These are phyloP conservation scores for Rhododendron vialii DNA, from an alignment of 148 eudicot genomes.

Conservation along the genomic window DNA sequence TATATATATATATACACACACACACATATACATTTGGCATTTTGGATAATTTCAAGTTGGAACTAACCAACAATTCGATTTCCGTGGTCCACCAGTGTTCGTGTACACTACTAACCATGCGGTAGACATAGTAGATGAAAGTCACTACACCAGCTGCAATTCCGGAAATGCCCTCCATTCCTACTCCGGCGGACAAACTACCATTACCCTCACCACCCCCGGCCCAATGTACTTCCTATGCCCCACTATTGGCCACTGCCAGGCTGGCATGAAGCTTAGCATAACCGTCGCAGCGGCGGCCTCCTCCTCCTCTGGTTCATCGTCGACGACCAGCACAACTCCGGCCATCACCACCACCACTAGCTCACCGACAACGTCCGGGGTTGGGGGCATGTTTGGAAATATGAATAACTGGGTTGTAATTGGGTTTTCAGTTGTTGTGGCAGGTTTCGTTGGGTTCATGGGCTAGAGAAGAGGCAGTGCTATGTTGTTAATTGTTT, in stretches of 20 bases:
- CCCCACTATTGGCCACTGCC: constrained; percentile 34
- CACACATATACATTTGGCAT: no score
- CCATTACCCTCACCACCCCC: constrained; percentile 10
- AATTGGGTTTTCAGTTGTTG: constrained; percentile 18
- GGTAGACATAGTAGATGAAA: constrained; percentile 23
- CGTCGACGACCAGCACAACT: not conserved
- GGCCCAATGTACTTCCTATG: constrained; percentile 45
- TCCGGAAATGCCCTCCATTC: constrained; percentile 17
- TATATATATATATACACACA: no score
- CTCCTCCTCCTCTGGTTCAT: not conserved
- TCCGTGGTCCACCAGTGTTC: constrained; percentile 21
- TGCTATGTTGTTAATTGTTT: constrained; percentile 18
- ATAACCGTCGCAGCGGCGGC: constrained; percentile 23
- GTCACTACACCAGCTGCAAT: constrained; percentile 31
- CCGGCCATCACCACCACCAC: not conserved
- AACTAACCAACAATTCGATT: not conserved
- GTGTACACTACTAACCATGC: constrained; percentile 15
- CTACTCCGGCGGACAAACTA: constrained; percentile 24
- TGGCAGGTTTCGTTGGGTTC: constrained; percentile 21
- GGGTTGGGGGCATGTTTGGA: constrained; percentile 13
- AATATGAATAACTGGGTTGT: constrained; percentile 4
- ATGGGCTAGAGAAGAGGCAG: constrained; percentile 61
- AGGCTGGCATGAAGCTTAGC: constrained; percentile 30
- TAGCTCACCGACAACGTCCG: not conserved
- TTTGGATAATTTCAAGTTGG: not conserved